These are phyloP conservation scores for Nicotiana tomentosiformis DNA, from an alignment of 257 asterid genomes.

Conservation along the genomic window DNA sequence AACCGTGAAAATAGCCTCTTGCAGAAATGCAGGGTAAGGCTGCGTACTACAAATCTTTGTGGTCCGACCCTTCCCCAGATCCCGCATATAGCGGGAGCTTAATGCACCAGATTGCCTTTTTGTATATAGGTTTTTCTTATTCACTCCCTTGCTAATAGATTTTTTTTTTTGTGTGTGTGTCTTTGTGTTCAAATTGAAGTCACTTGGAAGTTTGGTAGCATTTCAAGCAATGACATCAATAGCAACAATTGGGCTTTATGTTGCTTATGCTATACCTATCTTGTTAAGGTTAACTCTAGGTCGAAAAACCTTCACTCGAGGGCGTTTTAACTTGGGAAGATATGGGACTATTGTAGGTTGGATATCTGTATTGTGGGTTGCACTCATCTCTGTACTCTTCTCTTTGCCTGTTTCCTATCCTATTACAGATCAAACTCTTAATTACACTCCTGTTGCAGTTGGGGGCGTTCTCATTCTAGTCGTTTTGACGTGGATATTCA, in stretches of 20 bases:
- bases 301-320: slow-evolving; percentile 26
- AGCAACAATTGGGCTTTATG: slow-evolving; percentile 46
- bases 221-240: slow-evolving; percentile 35
- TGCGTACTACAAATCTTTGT: no score
- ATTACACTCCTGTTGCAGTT: slow-evolving; percentile 43
- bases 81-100: no score
- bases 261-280: slow-evolving; percentile 46
- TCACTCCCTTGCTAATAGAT: not conserved
- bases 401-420: slow-evolving; percentile 40
- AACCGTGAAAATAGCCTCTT: no score
- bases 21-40: no score
- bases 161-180: not conserved
- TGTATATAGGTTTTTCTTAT: no score
- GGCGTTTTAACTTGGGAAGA: slow-evolving; percentile 40
- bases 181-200: not conserved
- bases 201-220: not conserved
- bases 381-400: slow-evolving; percentile 41
- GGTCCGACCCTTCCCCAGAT: no score
- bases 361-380: slow-evolving; percentile 38
- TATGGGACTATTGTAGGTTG: slow-evolving; percentile 32
- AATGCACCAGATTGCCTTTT: no score
- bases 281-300: slow-evolving; percentile 32
- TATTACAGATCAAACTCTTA: slow-evolving; percentile 32
- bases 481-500: slow-evolving; percentile 40
- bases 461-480: slow-evolving; percentile 22